phyloP scores from a whole-genome alignment of 768 basidiomycete genomes.

The Hortiboletus flavorubellus region DNA sequence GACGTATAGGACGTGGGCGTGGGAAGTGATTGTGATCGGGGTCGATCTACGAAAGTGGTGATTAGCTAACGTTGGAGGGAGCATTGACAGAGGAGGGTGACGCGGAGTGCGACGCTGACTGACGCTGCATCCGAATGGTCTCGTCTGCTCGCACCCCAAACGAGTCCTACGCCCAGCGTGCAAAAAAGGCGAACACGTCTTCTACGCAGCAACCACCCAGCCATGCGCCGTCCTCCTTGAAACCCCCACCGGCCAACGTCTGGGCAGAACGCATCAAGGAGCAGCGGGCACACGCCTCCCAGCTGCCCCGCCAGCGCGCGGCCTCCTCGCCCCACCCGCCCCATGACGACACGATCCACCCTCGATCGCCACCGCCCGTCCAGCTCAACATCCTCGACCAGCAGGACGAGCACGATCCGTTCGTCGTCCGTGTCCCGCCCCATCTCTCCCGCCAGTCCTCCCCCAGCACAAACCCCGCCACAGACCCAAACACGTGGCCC shows the following conservation, averaged over 20 bases:
- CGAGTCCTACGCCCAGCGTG: conserved; percentile 58
- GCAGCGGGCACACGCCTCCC: conserved; percentile 31
- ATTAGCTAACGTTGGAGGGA: conserved; percentile 16
- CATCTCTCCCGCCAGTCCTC: conserved; percentile 31
- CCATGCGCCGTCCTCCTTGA: conserved; percentile 9
- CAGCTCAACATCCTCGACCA: conserved; percentile 25
- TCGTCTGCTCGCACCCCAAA: conserved; percentile 36
- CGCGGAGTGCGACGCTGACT: conserved; percentile 23
- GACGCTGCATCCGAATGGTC: conserved; percentile 28
- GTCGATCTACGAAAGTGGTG: conserved; percentile 8
- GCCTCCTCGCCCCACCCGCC: conserved; percentile 8
- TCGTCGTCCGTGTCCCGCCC: conserved; percentile 40
- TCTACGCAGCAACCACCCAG: not conserved
- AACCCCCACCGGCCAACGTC: conserved; percentile 34
- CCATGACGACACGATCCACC: conserved; percentile 17
- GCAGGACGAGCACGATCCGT: conserved; percentile 39
- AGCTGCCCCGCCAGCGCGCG: conserved; percentile 13
- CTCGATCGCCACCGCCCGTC: conserved; percentile 17
- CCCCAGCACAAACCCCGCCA: conserved; percentile 20
- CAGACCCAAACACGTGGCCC: conserved; percentile 20
- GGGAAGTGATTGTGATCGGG: conserved; percentile 10
- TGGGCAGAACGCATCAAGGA: conserved; percentile 43
- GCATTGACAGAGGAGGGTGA: conserved; percentile 5
- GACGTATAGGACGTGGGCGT: conserved; percentile 4
- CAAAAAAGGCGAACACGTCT: conserved; percentile 39